Evolutionary conservation across 139 green algal species (phyloP), one percentile per base, ranked within the genome.

Genomic region (Coelastrella sp.): DNA sequence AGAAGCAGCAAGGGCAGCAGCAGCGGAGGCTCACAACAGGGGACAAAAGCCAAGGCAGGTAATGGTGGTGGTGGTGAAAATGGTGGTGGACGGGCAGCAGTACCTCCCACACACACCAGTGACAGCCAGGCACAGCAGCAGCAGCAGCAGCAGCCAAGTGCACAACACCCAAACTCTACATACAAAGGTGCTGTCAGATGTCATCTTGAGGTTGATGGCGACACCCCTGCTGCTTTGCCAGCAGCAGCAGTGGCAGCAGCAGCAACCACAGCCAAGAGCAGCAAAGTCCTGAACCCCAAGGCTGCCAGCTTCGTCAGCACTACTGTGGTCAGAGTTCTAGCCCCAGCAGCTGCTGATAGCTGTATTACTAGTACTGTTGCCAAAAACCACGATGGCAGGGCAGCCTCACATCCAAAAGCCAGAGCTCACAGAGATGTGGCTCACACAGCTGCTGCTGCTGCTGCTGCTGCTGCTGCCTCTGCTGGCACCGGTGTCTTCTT

Each of bases 401-500:
- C 35, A 49, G 35, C 35, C 35, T 49, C 35, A 49, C 35, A 49
- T 49, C 35, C 35, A 49, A 22, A 17, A 79, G 73, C 73, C 73
- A 57, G 73, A 35, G 73, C 73, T 27, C 14, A 49, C 73, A 79
- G 73, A 17, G 9, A 35, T 79, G 3, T 49, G 35, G 35, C 35
- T 49, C 35, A 49, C 35, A 49, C 76, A 60, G 12, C 76, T 82
- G 9, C 76, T 61, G 8, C 76, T 63, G n/a, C 76, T 60, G 12
- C 25, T 27, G 19, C 24, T 59, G 8, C n/a, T 59, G 24, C 22
- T 61, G 14, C 11, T 8, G 20, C 75, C 58, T 9, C 76, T 82
- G 76, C 76, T 61, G 76, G 76, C 24, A 82, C 76, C 9, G 76
- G 76, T 27, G 76, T 82, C n/a, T 82, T 82, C 19, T n/a, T 82